Percentiles rank a stretch among this genome's conserved stretches.
These are phyloP conservation scores for Hypoxylon sp. DNA, from an alignment of 2,329 filamentous ascomycete genomes.

Conservation along the genomic window DNA sequence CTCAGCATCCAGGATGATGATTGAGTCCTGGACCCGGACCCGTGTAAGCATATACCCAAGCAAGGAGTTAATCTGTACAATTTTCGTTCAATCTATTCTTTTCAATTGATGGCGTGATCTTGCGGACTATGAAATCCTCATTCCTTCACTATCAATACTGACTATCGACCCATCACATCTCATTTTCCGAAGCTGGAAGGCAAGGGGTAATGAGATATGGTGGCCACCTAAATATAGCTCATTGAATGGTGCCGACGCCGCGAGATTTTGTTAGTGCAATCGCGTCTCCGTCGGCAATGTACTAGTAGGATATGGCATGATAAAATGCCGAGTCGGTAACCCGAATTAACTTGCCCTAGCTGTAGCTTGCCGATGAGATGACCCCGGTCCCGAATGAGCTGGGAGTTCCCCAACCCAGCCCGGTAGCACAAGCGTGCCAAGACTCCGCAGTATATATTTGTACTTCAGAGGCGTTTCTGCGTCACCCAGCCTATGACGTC, in stretches of 20 bases:
- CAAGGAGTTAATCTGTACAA: background rate
- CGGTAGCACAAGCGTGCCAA: background rate
- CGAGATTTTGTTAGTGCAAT: background rate
- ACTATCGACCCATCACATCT: background rate
- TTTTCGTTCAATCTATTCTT: background rate
- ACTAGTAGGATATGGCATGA: background rate
- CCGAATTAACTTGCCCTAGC: background rate
- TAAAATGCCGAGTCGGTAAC: background rate
- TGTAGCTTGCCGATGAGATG: background rate
- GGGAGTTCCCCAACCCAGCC: background rate
- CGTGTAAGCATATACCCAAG: constrained; percentile 24
- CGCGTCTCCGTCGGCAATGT: background rate
- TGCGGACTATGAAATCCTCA: background rate
- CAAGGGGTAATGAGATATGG: background rate
- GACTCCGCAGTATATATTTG: background rate
- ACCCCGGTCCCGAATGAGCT: background rate
- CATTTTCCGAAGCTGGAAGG: background rate
- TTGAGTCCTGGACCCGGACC: background rate
- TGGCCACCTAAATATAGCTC: background rate
- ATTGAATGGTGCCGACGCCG: background rate
- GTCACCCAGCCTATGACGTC: background rate
- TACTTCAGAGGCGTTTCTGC: background rate
- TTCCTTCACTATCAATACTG: background rate
- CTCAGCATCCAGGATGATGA: constrained; percentile 44
- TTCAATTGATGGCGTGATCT: constrained; percentile 2